A percentile compares a stretch with the other conserved stretches of the same genome.
Conservation (phyloP, 108 stramenopile species). For the Stephanodiscus minutulus region DNA sequence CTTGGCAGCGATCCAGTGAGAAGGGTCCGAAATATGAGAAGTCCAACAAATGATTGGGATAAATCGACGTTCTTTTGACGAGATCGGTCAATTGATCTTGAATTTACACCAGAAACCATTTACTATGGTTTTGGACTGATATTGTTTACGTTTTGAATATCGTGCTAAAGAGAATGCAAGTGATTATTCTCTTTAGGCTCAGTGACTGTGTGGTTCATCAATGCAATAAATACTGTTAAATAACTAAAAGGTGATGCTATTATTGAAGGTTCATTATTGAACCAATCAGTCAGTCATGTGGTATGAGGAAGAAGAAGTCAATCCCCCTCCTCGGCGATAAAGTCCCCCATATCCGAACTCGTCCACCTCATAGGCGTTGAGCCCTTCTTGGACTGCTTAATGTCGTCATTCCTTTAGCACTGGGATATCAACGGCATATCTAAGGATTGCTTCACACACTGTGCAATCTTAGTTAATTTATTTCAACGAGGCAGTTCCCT, state of each 20-base stretch:
- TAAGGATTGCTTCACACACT: background rate
- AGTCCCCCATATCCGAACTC: no score
- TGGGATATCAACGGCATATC: background rate
- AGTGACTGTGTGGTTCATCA: no score
- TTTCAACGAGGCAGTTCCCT: constrained; percentile 33
- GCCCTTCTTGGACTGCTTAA: no score
- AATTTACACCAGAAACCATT: no score
- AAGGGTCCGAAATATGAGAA: constrained; percentile 8
- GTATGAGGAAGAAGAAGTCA: background rate
- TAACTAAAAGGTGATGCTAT: no score
- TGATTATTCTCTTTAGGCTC: no score
- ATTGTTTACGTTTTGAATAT: no score
- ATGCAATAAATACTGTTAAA: no score
- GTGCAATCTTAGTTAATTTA: constrained; percentile 1
- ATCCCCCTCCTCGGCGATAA: background rate
- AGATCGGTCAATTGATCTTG: background rate
- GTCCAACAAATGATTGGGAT: constrained; percentile 10
- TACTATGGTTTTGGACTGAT: background rate
- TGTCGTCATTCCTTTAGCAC: background rate
- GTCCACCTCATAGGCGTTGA: no score
- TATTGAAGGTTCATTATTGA: no score
- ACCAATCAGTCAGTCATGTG: no score
- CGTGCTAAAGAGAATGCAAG: no score
- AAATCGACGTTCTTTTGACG: background rate
- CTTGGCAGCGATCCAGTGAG: background rate